Conservation (phyloP, 176 grass and related monocot species). For the Canna indica region DNA sequence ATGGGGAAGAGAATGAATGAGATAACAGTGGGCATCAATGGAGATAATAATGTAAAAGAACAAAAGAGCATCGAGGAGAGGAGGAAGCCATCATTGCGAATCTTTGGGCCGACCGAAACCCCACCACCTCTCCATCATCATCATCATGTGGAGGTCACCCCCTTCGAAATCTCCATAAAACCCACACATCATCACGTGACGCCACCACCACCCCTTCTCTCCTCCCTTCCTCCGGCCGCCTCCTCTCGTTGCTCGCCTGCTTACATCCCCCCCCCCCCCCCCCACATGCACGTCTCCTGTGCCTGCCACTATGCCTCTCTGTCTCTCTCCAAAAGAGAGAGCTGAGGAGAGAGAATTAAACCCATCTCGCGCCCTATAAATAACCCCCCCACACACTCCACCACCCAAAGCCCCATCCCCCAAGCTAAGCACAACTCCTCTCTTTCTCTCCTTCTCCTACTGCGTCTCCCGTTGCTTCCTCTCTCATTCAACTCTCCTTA, state of each 20-base stretch:
- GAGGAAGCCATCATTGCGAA: constrained; percentile 89
- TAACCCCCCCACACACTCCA: constrained; percentile 7
- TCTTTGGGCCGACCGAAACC: constrained; percentile 85
- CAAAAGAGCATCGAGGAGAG: constrained; percentile 41
- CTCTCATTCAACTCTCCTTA: neutral
- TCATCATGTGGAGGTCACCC: constrained; percentile 27
- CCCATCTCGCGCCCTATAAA: constrained; percentile 10
- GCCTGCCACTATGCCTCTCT: neutral
- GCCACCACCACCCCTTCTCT: constrained; percentile 21
- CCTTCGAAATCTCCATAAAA: neutral
- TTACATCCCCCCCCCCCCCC: constrained; percentile 14
- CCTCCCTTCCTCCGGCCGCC: constrained; percentile 43
- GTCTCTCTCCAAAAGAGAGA: neutral
- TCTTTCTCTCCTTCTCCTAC: neutral
- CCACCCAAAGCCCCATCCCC: neutral
- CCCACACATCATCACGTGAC: constrained; percentile 56
- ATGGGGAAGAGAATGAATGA: constrained; percentile 19
- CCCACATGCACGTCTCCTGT: constrained; percentile 18
- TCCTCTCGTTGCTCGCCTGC: neutral
- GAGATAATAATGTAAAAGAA: constrained; percentile 33
- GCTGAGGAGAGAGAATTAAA: neutral
- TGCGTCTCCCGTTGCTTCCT: neutral
- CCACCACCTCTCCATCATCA: constrained; percentile 24
- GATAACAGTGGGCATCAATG: constrained; percentile 13
- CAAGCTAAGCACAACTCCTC: neutral